Conservation (phyloP, 2,329 filamentous ascomycete genomes). For the Scytalidium lignicola region DNA sequence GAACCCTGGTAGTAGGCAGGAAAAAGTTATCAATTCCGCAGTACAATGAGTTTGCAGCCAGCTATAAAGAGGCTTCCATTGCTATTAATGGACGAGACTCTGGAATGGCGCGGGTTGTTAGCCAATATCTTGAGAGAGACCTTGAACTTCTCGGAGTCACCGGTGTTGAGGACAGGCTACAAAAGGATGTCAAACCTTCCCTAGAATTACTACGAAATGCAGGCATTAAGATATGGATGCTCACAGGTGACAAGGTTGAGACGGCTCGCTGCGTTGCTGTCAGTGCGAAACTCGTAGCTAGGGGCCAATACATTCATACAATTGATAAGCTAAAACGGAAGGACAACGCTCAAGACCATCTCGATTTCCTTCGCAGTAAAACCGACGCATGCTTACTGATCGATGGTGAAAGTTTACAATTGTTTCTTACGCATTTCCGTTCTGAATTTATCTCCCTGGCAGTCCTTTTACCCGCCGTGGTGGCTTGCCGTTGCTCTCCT, state of each 20-base stretch:
- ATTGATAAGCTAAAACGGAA: constrained; percentile 80
- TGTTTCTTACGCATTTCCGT: constrained; percentile 79
- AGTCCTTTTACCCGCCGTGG: constrained; percentile 82
- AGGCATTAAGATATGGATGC: constrained; percentile 99
- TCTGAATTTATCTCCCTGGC: constrained; percentile 83
- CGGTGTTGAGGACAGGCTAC: constrained; percentile 94
- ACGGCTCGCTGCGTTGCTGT: constrained; percentile 95
- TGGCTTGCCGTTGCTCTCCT: constrained; percentile 93
- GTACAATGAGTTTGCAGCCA: constrained; percentile 73
- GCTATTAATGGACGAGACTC: constrained; percentile 74
- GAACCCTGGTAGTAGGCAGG: constrained; percentile 91
- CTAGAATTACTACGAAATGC: constrained; percentile 93
- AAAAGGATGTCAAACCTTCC: constrained; percentile 91
- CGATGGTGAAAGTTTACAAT: constrained; percentile 81
- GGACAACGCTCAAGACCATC: constrained; percentile 77
- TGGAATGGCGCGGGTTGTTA: constrained; percentile 75
- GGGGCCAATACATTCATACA: constrained; percentile 94
- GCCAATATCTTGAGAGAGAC: constrained; percentile 77
- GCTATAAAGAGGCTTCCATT: constrained; percentile 75
- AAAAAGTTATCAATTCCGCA: constrained; percentile 74
- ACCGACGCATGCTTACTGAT: constrained; percentile 85
- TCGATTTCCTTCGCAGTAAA: constrained; percentile 85
- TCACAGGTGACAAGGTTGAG: constrained; percentile 97
- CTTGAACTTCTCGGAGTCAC: constrained; percentile 95
- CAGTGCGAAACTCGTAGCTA: constrained; percentile 85